Conservation (phyloP, 2,329 filamentous ascomycete genomes). For the Calonectria pteridis region DNA sequence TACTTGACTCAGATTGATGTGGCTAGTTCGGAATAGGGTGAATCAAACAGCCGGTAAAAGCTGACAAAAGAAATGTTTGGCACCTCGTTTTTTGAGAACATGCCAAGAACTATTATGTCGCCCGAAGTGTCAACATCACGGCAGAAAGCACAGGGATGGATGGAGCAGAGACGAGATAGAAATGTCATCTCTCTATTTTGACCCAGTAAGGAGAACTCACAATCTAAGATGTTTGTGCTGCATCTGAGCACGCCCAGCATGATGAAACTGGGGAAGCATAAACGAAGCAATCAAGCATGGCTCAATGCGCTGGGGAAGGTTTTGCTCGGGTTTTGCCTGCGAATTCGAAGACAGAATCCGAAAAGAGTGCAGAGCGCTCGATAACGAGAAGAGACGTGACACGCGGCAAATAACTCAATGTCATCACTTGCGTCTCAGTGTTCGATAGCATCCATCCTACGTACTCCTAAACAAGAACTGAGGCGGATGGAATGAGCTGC, state of each 20-base stretch:
- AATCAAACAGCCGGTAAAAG: neutral
- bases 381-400: neutral
- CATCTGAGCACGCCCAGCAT: neutral
- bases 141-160: neutral
- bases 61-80: neutral
- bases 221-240: neutral
- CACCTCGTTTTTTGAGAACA: neutral
- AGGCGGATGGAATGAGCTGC: constrained; percentile 3
- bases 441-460: neutral
- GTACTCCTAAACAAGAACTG: neutral
- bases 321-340: too few relatives aligned
- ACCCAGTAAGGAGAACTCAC: neutral
- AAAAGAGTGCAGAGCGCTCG: neutral
- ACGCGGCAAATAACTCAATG: neutral
- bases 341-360: too few relatives aligned
- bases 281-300: neutral
- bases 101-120: neutral
- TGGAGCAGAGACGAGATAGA: too few relatives aligned
- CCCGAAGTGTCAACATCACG: neutral
- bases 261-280: neutral
- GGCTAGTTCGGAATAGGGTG: neutral
- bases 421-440: neutral
- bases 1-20: constrained; percentile 1
- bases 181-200: neutral
- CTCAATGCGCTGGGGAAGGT: neutral